Evolutionary conservation across 148 eudicot genomes (phyloP), one percentile per base, ranked within the genome.

Genomic region (Chenopodium album): DNA sequence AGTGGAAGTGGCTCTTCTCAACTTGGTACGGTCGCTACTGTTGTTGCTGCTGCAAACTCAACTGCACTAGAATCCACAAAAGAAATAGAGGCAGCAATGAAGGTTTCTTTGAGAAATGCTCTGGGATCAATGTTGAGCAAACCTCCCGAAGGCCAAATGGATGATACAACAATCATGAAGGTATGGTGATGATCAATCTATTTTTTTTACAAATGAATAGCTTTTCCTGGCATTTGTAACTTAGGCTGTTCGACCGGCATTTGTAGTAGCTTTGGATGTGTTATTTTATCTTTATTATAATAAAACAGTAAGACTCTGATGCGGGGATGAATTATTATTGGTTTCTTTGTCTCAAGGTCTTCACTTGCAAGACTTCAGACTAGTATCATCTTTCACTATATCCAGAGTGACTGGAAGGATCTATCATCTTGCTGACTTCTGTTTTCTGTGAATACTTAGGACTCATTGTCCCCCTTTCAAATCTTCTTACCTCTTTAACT

Each of bases 81-180:
- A 89, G 99, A 93, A 88, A 90, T 95, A 85, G 99, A 95, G 83
- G 97, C 97, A 46, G 99, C 98, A 66, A 90, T 95, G 99, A 93
- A 91, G 88, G 89, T 95, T 80, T 84, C 98, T 71, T 88, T 91
- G 87, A 90, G 91, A 81, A 95, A 92, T 90, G 94, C 98, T 83
- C 79, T 95, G 37, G 99, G 97, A 77, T 82, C 94, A 54, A 87
- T 90, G 89, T 79, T 90, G 84, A 90, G 78, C 85, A 91, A 82
- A 83, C 73, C 92, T 63, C 88, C 84, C 75, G 99, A 95, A 82
- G 87, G 88, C 70, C 99, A 90, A 67, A 87, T 95, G 92, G 98
- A 95, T 87, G 98, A 95, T 84, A 85, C 88, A 76, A 81, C 99
- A 62, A 91, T 95, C 82, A 93, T 95, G 98, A 93, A 91, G 94